These are phyloP conservation scores for Phytopythium chamaehyphon DNA, from an alignment of 352 stramenopile species.

Conservation along the genomic window DNA sequence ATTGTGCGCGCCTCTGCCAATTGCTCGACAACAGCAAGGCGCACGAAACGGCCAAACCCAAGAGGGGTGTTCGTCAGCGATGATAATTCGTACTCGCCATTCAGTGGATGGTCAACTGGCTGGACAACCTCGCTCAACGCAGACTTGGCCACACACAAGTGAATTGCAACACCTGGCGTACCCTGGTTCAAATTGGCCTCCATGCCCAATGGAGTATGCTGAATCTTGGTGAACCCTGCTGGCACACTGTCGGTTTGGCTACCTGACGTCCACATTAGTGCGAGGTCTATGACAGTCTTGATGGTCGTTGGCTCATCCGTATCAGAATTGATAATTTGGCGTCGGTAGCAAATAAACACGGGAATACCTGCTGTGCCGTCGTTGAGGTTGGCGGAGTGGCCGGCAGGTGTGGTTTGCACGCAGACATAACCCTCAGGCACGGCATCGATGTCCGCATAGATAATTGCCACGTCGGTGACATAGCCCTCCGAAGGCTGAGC, in stretches of 20 bases:
- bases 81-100: conserved; percentile 67
- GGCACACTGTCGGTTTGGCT: conserved; percentile 55
- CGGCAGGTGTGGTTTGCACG: conserved; percentile 60
- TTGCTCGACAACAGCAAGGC: conserved; percentile 53
- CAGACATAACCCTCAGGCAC: conserved; percentile 76
- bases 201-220: conserved; percentile 84
- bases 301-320: conserved; percentile 11
- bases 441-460: conserved; percentile 84
- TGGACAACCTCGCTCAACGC: conserved; percentile 44
- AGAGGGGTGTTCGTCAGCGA: conserved; percentile 33
- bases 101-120: conserved; percentile 59
- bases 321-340: conserved; percentile 2
- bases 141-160: conserved; percentile 69
- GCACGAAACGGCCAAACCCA: conserved; percentile 51
- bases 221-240: conserved; percentile 74
- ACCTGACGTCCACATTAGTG: conserved; percentile 75
- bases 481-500: conserved; percentile 40
- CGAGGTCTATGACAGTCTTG: conserved; percentile 73
- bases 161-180: conserved; percentile 65
- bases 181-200: conserved; percentile 85
- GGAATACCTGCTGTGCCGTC: conserved; percentile 66
- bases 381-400: conserved; percentile 80
- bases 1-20: conserved; percentile 40
- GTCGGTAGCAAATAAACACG: conserved; percentile 83
- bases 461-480: conserved; percentile 73